These are phyloP conservation scores for Posidonia oceanica DNA, from an alignment of 116 monocot genomes.

Conservation along the genomic window DNA sequence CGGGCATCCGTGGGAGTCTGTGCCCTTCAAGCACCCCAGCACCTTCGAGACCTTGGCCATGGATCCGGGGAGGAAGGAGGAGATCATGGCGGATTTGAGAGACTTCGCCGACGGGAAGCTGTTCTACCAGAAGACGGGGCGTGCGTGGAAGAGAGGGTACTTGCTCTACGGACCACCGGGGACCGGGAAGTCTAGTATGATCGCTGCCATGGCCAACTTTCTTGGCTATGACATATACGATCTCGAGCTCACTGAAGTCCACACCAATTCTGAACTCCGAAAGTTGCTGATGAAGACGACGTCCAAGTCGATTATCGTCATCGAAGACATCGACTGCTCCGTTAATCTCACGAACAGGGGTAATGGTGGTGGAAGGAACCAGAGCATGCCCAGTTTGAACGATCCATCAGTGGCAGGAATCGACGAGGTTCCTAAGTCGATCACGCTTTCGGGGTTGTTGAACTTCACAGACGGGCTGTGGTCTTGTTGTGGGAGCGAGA, in stretches of 20 bases:
- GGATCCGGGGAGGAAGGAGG: conserved; percentile 23
- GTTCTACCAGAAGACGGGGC: conserved; percentile 58
- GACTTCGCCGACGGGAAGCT: conserved; percentile 46
- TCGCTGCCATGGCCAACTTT: conserved; percentile 84
- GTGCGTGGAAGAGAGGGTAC: conserved; percentile 32
- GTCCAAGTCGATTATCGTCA: conserved; percentile 80
- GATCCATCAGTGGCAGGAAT: background rate
- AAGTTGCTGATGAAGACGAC: conserved; percentile 87
- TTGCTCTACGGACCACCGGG: conserved; percentile 84
- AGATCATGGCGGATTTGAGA: conserved; percentile 5
- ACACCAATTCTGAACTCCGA: conserved; percentile 71
- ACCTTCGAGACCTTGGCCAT: conserved; percentile 72
- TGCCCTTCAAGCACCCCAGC: conserved; percentile 28
- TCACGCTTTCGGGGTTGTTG: conserved; percentile 71
- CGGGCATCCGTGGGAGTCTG: conserved; percentile 72
- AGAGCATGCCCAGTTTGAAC: background rate
- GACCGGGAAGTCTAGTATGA: conserved; percentile 87
- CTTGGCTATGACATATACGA: conserved; percentile 80
- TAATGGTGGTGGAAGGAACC: background rate
- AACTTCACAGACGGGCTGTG: conserved; percentile 88
- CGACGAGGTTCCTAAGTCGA: conserved; percentile 14
- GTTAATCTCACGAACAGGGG: conserved; percentile 34
- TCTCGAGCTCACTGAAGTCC: conserved; percentile 78
- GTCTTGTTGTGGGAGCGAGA: conserved; percentile 89
- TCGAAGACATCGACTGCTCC: conserved; percentile 92